Evolutionary conservation across 306 rosid genomes (phyloP), one percentile per base, ranked within the genome.

Genomic region (Cucurbita moschata): DNA sequence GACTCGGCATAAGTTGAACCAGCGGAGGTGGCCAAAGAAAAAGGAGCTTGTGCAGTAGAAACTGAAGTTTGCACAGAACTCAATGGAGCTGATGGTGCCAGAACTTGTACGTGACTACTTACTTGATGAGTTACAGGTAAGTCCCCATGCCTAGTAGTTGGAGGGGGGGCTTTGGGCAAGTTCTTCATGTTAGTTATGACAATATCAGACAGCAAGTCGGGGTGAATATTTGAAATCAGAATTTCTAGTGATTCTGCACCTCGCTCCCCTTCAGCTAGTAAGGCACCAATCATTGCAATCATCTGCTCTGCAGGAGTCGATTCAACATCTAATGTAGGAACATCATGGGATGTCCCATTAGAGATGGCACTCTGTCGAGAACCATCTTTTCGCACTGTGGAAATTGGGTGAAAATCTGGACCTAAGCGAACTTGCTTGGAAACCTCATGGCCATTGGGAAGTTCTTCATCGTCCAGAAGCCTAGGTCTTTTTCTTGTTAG

Each of bases 211-310:
- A 94, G 75, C 81, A 94, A 78, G 87, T 94, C 99, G 58, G 97
- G 99, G 84, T 91, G 99, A 80, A 91, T 84, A 79, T 91, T 81
- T 19, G 99, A 94, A 75, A 94, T 79, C 71, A 94, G 95, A 78
- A 94, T 89, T 83, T 91, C 91, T 69, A 94, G 97, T 64, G 99
- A 91, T 78, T 94, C 96, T 44, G 90, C 96, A 60, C 99, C 99
- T 78, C 95, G 88, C 81, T 94, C 97, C 74, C 99, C 99, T 85
- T 94, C 99, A 78, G 97, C 99, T 77, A 94, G 89, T 85, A 94
- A 86, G 62, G 99, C 99, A 75, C 99, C 97, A 75, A 94, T 94
- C 82, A 94, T 77, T 4, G 96, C 87, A 86, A 94, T 88, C 99
- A 94, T 94, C 82, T 94, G 96, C 83, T 94, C 99, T 77, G 87